Conservation (phyloP, 768 basidiomycete genomes). For the Dioszegia hungarica region DNA sequence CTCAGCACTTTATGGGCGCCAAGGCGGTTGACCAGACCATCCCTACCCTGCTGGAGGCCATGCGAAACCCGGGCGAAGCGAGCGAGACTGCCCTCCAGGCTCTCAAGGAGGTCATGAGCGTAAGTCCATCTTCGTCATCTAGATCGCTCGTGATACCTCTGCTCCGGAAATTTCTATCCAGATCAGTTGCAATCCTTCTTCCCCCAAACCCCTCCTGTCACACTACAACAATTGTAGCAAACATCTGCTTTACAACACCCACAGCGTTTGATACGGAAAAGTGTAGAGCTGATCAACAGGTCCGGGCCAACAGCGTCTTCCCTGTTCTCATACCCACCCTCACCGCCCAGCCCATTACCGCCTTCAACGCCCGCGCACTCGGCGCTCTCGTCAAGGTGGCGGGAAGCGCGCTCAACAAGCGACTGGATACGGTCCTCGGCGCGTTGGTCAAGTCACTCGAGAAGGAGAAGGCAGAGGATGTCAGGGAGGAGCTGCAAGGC, state of each 20-base stretch:
- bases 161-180: no score
- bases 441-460: slow-evolving; percentile 76
- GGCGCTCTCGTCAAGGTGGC: slow-evolving; percentile 90
- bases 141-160: no score
- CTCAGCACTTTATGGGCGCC: slow-evolving; percentile 86
- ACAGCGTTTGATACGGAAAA: no score
- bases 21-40: slow-evolving; percentile 95
- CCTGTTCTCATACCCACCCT: slow-evolving; percentile 92
- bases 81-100: slow-evolving; percentile 96
- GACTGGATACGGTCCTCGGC: slow-evolving; percentile 70
- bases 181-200: no score
- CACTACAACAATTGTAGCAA: no score
- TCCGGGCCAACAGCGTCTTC: slow-evolving; percentile 92
- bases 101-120: slow-evolving; percentile 86
- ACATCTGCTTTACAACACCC: no score
- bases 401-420: slow-evolving; percentile 77
- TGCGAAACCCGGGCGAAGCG: slow-evolving; percentile 83
- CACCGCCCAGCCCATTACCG: slow-evolving; percentile 81
- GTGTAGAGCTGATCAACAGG: slow-evolving; percentile 53
- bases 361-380: slow-evolving; percentile 89
- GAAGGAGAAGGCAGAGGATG: slow-evolving; percentile 60
- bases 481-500: slow-evolving; percentile 65
- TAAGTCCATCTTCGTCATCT: no score
- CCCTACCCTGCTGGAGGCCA: slow-evolving; percentile 85
- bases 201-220: no score